A percentile compares a stretch with the other conserved stretches of the same genome.
phyloP scores from a whole-genome alignment of 225 moss, liverwort and hornwort genomes.

The Marchantia paleacea region DNA sequence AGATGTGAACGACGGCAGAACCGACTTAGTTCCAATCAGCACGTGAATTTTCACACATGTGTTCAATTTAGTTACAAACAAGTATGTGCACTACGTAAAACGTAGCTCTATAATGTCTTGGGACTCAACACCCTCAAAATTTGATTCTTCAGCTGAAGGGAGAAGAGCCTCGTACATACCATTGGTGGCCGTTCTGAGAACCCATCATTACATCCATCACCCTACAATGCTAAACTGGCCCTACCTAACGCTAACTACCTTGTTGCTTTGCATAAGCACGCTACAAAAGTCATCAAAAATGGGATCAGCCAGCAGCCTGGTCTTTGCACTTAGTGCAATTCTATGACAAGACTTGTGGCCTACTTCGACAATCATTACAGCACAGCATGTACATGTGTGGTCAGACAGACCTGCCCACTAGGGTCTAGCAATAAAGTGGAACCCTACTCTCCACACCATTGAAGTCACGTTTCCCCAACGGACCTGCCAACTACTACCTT shows the following conservation, averaged over 20 bases:
- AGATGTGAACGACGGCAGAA: neutral
- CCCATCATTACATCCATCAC: conserved; percentile 26
- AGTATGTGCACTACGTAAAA: conserved; percentile 18
- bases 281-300: conserved; percentile 42
- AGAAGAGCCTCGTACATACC: conserved; percentile 22
- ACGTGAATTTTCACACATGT: conserved; percentile 12
- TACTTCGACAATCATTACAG: conserved; percentile 32
- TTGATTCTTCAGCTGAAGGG: conserved; percentile 14
- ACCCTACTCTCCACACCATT: conserved; percentile 17
- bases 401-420: conserved; percentile 27
- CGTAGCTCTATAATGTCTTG: conserved; percentile 21
- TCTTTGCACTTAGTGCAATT: conserved; percentile 24
- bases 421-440: conserved; percentile 22
- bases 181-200: conserved; percentile 22
- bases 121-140: conserved; percentile 38
- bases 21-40: conserved; percentile 8
- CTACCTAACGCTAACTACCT: conserved; percentile 28
- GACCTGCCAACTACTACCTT: conserved; percentile 28
- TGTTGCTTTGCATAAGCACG: conserved; percentile 24
- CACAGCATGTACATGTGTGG: conserved; percentile 32
- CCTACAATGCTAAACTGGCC: conserved; percentile 11
- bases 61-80: conserved; percentile 21
- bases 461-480: conserved; percentile 15
- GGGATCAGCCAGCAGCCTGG: conserved; percentile 27
- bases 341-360: conserved; percentile 23